Conservation (phyloP, 345 rosid species). For the Eucalyptus pauciflora region DNA sequence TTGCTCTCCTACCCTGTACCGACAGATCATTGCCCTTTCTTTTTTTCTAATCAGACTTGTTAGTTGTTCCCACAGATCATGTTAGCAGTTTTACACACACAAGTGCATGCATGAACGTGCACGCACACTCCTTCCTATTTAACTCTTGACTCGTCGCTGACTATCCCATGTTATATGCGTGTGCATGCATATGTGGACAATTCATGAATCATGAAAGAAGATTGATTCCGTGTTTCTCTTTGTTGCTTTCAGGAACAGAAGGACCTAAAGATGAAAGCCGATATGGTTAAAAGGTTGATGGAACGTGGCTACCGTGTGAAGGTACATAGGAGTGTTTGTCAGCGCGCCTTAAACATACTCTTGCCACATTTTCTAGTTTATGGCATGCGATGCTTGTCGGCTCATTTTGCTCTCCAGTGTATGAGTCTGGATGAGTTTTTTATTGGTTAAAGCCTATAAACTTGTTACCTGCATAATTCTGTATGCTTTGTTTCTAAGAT, state of each 20-base stretch:
- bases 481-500: background rate
- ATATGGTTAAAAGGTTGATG: conserved; percentile 44
- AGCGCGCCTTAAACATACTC: background rate
- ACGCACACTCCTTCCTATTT: background rate
- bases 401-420: background rate
- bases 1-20: background rate
- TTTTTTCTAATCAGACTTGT: background rate
- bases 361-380: background rate
- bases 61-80: background rate
- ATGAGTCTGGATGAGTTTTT: background rate
- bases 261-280: conserved; percentile 72
- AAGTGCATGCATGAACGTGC: background rate
- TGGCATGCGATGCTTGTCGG: background rate
- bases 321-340: conserved; percentile 23
- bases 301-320: conserved; percentile 85
- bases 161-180: background rate
- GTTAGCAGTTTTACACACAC: background rate
- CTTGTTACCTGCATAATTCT: background rate
- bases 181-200: background rate
- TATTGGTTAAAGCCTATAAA: background rate
- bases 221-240: background rate
- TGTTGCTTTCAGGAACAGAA: conserved; percentile 52
- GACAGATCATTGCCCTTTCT: background rate
- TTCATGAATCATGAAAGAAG: background rate
- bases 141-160: background rate